Base-by-base conservation (phyloP, 352 stramenopile species). In the Globisporangium irregulare region DNA sequence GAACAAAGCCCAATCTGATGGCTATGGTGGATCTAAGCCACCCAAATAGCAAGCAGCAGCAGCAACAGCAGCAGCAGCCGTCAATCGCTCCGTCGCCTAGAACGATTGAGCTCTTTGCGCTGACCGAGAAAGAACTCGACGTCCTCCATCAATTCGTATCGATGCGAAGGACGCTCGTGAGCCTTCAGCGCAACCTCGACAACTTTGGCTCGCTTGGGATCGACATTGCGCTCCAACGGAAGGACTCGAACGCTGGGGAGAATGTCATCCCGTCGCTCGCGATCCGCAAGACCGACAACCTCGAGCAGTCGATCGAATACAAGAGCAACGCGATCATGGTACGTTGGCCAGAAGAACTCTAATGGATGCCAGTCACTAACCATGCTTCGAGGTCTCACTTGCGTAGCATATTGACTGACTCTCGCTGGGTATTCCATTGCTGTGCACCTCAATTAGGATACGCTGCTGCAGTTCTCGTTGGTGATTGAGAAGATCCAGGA, bases 271-370 rank as follows among this genome's bases (percentile, higher is more conserved):
- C 43, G 20, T 22, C 14, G 27, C 46, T 70, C 14, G 8, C 62
- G 18, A 34, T 66, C 7, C 76, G 77, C 48, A 83, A 63, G 34
- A 76, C 75, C 1, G 67, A 66, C 12, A 72, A 32, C 1, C 59
- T 91, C 24, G 82, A 91, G 32, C 71, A 74, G 56, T 73, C 73
- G 6, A 81, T 89, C 27, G 77, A 88, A 56, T 71, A 77, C 34
- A 91, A 89, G 53, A 83, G 66, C 60, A 78, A 73, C 51, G 81
- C 76, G 9, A 81, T 91, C 50, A 71, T 86, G 81, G 82, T 84
- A 74, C n/a, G 73, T 59, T 2, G 1, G n/a, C 14, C 12, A 32
- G 5, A 9, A 38, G 7, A 38, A 10, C 5, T 38, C 32, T 38
- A 38, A 38, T 12, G 32, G 32, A 29, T 62, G n/a, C 27, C 10